Percentiles rank a stretch among this genome's conserved stretches.
Conservation (phyloP, 768 basidiomycete species). For the Phanerochaete carnosa region DNA sequence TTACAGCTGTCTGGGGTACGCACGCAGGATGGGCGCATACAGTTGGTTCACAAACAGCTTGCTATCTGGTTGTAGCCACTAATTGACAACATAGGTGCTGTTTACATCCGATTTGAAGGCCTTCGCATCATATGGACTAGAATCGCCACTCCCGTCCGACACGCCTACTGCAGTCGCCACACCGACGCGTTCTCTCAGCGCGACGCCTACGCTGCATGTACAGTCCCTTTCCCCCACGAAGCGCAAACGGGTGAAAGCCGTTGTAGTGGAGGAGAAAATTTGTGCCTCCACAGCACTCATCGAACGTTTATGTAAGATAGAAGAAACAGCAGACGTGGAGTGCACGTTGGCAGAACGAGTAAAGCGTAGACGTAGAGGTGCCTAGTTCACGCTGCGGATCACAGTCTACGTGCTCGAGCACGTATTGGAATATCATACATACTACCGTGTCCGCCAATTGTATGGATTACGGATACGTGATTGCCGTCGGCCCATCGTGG, state of each 20-base stretch:
- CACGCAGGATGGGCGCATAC: conserved; percentile 92
- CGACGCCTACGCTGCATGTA: background rate
- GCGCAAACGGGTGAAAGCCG: conserved; percentile 10
- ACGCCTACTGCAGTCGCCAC: background rate
- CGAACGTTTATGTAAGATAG: background rate
- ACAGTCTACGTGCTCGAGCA: background rate
- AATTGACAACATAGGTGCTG: conserved; percentile 24
- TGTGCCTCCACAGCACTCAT: background rate
- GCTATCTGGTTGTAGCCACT: background rate
- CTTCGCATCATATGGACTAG: conserved; percentile 29
- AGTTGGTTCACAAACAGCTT: conserved; percentile 42
- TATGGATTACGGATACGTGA: too few species aligned
- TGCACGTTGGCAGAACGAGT: conserved; percentile 22
- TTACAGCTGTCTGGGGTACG: conserved; percentile 71
- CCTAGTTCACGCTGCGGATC: background rate
- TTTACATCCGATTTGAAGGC: conserved; percentile 38
- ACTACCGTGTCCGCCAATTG: too few species aligned
- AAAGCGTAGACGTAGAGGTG: conserved; percentile 16
- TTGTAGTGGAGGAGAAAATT: background rate
- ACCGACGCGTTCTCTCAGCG: background rate
- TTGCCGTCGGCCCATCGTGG: background rate
- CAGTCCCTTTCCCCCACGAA: conserved; percentile 12
- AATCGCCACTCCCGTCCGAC: conserved; percentile 16
- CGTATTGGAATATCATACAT: too few species aligned
- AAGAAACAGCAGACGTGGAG: background rate